Conservation (phyloP, 2,329 filamentous ascomycete species). For the Cladorrhinum sp. region DNA sequence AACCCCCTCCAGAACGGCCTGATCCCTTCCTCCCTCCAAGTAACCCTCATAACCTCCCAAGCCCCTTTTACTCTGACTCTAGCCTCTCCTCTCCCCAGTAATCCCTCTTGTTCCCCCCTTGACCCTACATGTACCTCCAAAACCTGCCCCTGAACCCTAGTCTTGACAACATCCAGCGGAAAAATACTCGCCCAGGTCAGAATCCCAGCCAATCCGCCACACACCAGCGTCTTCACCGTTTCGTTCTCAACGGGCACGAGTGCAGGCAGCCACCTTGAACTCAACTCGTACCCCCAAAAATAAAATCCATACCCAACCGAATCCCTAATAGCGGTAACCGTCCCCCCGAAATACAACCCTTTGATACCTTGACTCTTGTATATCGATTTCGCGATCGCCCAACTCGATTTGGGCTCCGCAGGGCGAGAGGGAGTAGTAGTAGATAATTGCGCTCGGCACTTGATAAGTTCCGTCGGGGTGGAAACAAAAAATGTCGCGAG, state of each 20-base stretch:
- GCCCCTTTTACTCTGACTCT: constrained; percentile 51
- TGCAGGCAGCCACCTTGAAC: no score
- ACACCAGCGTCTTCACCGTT: constrained; percentile 67
- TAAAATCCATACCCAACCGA: constrained; percentile 96
- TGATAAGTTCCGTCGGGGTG: constrained; percentile 85
- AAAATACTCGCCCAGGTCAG: constrained; percentile 89
- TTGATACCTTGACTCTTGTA: constrained; percentile 55
- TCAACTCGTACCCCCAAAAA: constrained; percentile 87
- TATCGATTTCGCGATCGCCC: constrained; percentile 61
- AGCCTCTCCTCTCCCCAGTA: constrained; percentile 26
- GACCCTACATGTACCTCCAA: constrained; percentile 27
- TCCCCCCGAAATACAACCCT: constrained; percentile 78
- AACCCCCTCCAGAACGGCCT: constrained; percentile 70
- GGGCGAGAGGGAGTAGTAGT: no score
- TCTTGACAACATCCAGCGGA: constrained; percentile 89
- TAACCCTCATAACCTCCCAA: constrained; percentile 60
- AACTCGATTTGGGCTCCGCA: constrained; percentile 60
- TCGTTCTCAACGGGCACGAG: constrained; percentile 32
- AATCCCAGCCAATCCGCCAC: constrained; percentile 82
- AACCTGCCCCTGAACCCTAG: constrained; percentile 76
- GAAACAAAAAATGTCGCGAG: constrained; percentile 83
- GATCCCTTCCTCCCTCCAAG: constrained; percentile 62
- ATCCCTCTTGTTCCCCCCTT: constrained; percentile 34
- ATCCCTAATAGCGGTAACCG: constrained; percentile 77
- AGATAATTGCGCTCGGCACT: constrained; percentile 79